phyloP scores from a whole-genome alignment of 2,329 filamentous ascomycete genomes.

The Tolypocladium tundrense region DNA sequence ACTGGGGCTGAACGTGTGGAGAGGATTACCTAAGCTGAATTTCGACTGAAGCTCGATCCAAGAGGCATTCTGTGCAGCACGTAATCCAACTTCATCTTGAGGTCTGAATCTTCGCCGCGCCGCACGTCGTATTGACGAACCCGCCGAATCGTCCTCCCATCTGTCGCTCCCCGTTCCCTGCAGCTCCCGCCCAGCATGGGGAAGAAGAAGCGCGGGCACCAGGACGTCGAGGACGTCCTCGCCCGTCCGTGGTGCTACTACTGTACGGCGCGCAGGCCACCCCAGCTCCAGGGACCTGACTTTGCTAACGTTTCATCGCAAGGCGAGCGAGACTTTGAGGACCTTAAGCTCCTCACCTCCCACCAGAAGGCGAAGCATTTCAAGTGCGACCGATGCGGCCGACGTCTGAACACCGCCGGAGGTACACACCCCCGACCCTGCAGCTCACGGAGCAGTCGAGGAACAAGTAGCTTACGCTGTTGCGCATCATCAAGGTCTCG shows the following conservation, averaged over 20 bases:
- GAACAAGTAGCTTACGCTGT: not conserved
- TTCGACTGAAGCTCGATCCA: not conserved
- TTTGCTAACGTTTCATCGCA: not conserved
- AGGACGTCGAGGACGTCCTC: slow-evolving; percentile 81
- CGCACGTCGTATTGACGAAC: not conserved
- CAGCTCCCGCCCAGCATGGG: slow-evolving; percentile 43
- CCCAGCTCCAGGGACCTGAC: slow-evolving; percentile 3
- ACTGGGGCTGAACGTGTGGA: no score
- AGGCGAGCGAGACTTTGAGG: slow-evolving; percentile 94
- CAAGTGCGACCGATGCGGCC: slow-evolving; percentile 86
- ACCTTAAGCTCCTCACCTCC: slow-evolving; percentile 89
- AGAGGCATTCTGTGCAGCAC: not conserved
- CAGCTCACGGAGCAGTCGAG: not conserved
- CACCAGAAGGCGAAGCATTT: slow-evolving; percentile 99
- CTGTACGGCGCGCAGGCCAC: slow-evolving; percentile 40
- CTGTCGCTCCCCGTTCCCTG: not conserved
- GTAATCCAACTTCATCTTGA: not conserved
- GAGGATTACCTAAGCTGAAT: not conserved
- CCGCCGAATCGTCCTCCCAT: not conserved
- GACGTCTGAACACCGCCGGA: slow-evolving; percentile 87
- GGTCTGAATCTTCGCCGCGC: not conserved
- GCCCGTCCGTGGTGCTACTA: slow-evolving; percentile 95
- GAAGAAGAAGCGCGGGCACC: slow-evolving; percentile 83
- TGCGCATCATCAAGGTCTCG: slow-evolving; percentile 53
- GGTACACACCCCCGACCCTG: slow-evolving; percentile 41